A percentile compares a stretch with the other conserved stretches of the same genome.
These are phyloP conservation scores for Aspergillus biplanus DNA, from an alignment of 495 filamentous ascomycete species.

Conservation along the genomic window DNA sequence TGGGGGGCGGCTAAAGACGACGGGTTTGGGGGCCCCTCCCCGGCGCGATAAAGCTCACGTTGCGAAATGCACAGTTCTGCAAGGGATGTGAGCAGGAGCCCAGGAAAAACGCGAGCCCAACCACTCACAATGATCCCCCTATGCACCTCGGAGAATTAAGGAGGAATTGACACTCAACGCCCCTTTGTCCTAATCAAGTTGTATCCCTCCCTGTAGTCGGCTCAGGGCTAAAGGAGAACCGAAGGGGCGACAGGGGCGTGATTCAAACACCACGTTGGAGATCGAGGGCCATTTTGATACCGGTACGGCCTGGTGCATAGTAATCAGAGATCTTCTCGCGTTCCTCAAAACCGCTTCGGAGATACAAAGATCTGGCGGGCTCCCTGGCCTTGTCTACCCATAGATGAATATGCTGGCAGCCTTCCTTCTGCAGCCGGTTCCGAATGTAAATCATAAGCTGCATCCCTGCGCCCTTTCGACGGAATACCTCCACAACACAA, in stretches of 20 bases:
- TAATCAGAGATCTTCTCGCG: conserved; percentile 56
- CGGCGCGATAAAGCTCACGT: conserved; percentile 36
- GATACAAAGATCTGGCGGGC: conserved; percentile 55
- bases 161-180: conserved; percentile 14
- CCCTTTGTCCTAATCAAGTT: neutral
- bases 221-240: conserved; percentile 15
- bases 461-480: conserved; percentile 56
- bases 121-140: conserved; percentile 27
- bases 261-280: conserved; percentile 39
- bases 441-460: conserved; percentile 53
- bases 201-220: conserved; percentile 13
- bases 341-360: conserved; percentile 54
- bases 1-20: conserved; percentile 37
- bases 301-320: conserved; percentile 59
- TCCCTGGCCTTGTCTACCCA: conserved; percentile 63
- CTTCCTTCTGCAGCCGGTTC: conserved; percentile 52
- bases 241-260: conserved; percentile 23
- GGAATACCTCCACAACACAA: conserved; percentile 55
- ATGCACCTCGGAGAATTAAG: conserved; percentile 26
- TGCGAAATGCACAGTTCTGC: conserved; percentile 37
- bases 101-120: conserved; percentile 35
- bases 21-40: neutral
- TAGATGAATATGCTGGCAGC: conserved; percentile 58
- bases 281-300: conserved; percentile 57
- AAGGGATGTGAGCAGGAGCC: conserved; percentile 42